Conservation (phyloP, 1,284 basidiomycete genomes). For the Microbotryum silenes-acaulis region DNA sequence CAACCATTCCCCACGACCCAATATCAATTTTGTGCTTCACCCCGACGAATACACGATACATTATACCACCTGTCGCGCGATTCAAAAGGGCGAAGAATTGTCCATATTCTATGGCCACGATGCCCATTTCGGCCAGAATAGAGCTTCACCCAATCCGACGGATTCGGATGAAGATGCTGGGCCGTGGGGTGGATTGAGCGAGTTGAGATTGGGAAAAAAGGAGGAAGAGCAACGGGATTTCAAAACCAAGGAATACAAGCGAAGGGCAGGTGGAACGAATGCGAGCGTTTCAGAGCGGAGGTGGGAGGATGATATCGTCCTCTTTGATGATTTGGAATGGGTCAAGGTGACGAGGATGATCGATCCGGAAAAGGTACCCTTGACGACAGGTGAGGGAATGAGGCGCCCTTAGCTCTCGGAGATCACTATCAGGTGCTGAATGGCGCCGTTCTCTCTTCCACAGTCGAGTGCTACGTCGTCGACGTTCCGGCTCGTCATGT, state of each 20-base stretch:
- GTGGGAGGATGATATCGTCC: constrained; percentile 52
- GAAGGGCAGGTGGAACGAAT: not conserved
- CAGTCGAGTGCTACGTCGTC: constrained; percentile 30
- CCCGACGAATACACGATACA: constrained; percentile 53
- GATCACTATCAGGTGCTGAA: too few species aligned
- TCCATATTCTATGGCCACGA: constrained; percentile 65
- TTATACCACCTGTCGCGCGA: constrained; percentile 53
- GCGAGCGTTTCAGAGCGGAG: too few species aligned
- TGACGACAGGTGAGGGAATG: constrained; percentile 24
- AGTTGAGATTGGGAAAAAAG: not conserved
- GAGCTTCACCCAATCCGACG: constrained; percentile 10
- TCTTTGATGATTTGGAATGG: constrained; percentile 33
- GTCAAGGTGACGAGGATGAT: constrained; percentile 39
- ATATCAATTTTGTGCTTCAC: constrained; percentile 57
- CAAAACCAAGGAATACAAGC: not conserved
- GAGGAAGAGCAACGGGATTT: not conserved
- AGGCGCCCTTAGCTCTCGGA: not conserved
- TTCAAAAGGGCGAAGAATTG: constrained; percentile 61
- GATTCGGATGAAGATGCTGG: constrained; percentile 13
- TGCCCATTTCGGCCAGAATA: constrained; percentile 21
- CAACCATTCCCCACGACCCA: constrained; percentile 62
- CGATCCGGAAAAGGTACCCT: constrained; percentile 40
- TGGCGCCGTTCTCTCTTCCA: too few species aligned
- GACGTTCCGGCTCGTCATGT: constrained; percentile 20
- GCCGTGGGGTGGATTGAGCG: constrained; percentile 21